Percentiles rank a stretch among this genome's conserved stretches.
Conservation (phyloP, 1,284 basidiomycete species). For the Singerocomus inundabilis region DNA sequence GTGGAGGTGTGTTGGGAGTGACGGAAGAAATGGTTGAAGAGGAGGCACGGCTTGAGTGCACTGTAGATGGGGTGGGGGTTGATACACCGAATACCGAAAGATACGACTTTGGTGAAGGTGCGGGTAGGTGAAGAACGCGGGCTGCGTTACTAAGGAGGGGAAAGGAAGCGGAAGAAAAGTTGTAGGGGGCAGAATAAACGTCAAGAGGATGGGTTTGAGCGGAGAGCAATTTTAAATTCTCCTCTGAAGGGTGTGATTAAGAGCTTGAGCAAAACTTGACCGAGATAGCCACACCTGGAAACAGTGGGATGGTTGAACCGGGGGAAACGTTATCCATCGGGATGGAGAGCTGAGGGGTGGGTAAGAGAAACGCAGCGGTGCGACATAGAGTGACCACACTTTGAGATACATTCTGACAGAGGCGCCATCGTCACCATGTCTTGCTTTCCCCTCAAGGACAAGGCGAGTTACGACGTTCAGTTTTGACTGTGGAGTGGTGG, state of each 20-base stretch:
- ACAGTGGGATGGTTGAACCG: slow-evolving; percentile 66
- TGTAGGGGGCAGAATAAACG: slow-evolving; percentile 64
- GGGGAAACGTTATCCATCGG: slow-evolving; percentile 62
- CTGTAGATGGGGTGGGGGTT: slow-evolving; percentile 31
- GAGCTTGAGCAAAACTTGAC: not conserved
- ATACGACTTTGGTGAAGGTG: slow-evolving; percentile 59
- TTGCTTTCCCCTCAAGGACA: slow-evolving; percentile 70
- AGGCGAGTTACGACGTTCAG: slow-evolving; percentile 70
- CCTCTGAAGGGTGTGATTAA: slow-evolving; percentile 47
- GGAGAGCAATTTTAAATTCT: slow-evolving; percentile 68
- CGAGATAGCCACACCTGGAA: slow-evolving; percentile 52
- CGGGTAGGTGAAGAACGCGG: slow-evolving; percentile 62
- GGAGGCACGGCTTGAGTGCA: slow-evolving; percentile 40
- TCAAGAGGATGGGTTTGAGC: slow-evolving; percentile 75
- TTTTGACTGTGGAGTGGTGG: slow-evolving; percentile 42
- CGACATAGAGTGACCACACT: slow-evolving; percentile 39
- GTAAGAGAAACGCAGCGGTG: slow-evolving; percentile 3
- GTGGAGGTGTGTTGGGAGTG: slow-evolving; percentile 34
- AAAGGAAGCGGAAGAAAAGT: slow-evolving; percentile 61
- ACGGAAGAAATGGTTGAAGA: slow-evolving; percentile 27
- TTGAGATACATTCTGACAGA: slow-evolving; percentile 73
- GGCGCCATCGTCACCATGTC: slow-evolving; percentile 60
- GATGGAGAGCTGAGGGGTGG: slow-evolving; percentile 53
- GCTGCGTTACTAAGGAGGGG: slow-evolving; percentile 68
- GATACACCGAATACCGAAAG: slow-evolving; percentile 50